Base-by-base conservation (phyloP, 495 filamentous ascomycete species). In the Gamarada debralockiae region DNA sequence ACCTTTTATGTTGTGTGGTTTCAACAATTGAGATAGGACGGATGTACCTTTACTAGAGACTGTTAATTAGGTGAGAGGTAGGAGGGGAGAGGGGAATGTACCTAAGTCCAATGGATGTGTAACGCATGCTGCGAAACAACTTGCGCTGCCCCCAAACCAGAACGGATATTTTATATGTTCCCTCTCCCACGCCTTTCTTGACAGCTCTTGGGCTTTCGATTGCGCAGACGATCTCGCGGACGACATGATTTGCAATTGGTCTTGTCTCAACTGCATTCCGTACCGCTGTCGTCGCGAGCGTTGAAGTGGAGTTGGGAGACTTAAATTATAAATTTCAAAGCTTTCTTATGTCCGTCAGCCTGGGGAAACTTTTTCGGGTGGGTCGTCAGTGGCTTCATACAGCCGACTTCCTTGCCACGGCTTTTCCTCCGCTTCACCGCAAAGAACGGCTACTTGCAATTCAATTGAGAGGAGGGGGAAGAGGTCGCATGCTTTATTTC, bases 91-190 rank as follows among this genome's bases (percentile, higher is more conserved):
- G 3, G 15, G 10, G 15, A 36, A 73, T 81, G 62, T 72, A 89
- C 86, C 76, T 36, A 88, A 75, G 79, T 95, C 90, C 60, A 97
- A 74, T 23, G 92, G 92, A 74, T 97, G 92, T 27, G 92, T 97
- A 20, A 95, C 83, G 57, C 81, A 83, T 10, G 92, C 92, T 31
- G 92, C 91, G 72, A 95, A 85, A 67, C 87, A 92, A 57, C 86
- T 91, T 17, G 92, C 89, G 62, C 86, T 92, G 20, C 92, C 92
- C 34, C 92, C 92, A 69, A 97, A 95, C 92, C 92, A 96, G 72
- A 96, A 93, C 24, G 87, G 87, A 67, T 90, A 90, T 55, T 78
- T 77, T 36, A 85, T 72, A 21, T 56, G 43, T 23, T 45, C 47
- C 61, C 68, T 72, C 53, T 71, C 65, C 53, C 59, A 65, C 31